phyloP scores from a whole-genome alignment of 257 asterid species.

The Solanum peruvianum region DNA sequence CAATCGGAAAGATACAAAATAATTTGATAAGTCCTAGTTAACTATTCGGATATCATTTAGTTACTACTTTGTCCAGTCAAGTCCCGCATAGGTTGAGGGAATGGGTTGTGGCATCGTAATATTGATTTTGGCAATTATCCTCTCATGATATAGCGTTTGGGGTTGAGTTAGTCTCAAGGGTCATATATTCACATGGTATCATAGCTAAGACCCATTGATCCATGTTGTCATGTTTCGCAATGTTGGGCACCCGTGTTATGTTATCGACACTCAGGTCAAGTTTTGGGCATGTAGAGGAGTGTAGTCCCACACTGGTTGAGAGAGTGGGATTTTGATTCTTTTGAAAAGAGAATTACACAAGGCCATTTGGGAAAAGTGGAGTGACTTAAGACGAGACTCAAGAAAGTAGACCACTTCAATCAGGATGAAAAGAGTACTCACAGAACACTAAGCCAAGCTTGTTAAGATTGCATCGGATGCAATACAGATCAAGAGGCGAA shows the following conservation, averaged over 20 bases:
- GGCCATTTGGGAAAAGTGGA: not conserved
- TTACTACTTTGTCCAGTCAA: not conserved
- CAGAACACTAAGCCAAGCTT: not conserved
- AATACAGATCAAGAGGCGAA: not conserved
- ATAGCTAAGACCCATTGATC: not conserved
- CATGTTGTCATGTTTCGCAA: not conserved
- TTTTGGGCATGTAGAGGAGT: not conserved
- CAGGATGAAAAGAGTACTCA: not conserved
- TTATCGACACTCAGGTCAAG: not conserved
- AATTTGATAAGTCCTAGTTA: not conserved
- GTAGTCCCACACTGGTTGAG: not conserved
- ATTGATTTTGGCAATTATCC: not conserved
- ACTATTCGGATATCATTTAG: not conserved
- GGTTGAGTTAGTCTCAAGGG: not conserved
- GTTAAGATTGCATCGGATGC: not conserved
- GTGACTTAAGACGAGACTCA: not conserved
- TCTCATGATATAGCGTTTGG: not conserved
- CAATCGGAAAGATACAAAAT: not conserved
- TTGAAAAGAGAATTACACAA: not conserved
- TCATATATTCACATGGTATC: not conserved
- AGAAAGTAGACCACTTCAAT: not conserved
- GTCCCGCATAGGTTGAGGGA: not conserved
- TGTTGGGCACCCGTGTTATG: not conserved
- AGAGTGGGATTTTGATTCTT: not conserved
- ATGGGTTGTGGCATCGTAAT: not conserved